Conservation (phyloP, 2,329 filamentous ascomycete genomes). For the Hansfordia pulvinata region DNA sequence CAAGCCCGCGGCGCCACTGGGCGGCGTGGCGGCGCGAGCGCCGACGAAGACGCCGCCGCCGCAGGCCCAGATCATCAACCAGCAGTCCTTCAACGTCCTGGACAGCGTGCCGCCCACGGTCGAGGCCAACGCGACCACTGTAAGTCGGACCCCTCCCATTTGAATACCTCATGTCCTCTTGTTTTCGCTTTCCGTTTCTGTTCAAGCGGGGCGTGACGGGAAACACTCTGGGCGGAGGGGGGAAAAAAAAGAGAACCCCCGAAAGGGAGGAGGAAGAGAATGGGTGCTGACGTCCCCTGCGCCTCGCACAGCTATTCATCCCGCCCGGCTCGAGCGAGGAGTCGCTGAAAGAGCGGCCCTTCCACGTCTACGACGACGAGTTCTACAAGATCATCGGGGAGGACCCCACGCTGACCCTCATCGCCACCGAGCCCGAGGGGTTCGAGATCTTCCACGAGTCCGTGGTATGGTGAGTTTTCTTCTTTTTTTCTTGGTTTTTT, state of each 20-base stretch:
- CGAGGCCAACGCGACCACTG: constrained; percentile 21
- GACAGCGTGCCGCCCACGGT: constrained; percentile 21
- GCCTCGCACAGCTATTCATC: constrained; percentile 21
- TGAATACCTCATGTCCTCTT: too few species aligned
- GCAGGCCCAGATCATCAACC: constrained; percentile 26
- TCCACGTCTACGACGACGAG: constrained; percentile 34
- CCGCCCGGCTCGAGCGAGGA: constrained; percentile 27
- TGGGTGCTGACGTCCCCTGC: too few species aligned
- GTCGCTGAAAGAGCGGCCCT: constrained; percentile 22
- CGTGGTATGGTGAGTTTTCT: constrained; percentile 31
- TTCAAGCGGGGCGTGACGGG: too few species aligned
- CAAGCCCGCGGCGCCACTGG: too few species aligned
- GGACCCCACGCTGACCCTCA: constrained; percentile 32
- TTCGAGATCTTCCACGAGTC: constrained; percentile 42
- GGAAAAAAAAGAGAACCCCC: too few species aligned
- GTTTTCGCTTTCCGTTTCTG: too few species aligned
- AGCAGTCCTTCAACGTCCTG: constrained; percentile 27
- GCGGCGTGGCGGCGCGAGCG: too few species aligned
- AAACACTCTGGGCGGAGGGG: too few species aligned
- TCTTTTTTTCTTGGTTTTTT: too few species aligned
- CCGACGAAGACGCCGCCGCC: too few species aligned
- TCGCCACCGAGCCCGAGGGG: constrained; percentile 26
- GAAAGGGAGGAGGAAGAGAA: too few species aligned
- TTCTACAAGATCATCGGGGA: constrained; percentile 35
- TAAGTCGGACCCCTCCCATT: constrained; percentile 9